Conservation (phyloP, 1,139 yeast genomes). For the Fermentozyma sake region DNA sequence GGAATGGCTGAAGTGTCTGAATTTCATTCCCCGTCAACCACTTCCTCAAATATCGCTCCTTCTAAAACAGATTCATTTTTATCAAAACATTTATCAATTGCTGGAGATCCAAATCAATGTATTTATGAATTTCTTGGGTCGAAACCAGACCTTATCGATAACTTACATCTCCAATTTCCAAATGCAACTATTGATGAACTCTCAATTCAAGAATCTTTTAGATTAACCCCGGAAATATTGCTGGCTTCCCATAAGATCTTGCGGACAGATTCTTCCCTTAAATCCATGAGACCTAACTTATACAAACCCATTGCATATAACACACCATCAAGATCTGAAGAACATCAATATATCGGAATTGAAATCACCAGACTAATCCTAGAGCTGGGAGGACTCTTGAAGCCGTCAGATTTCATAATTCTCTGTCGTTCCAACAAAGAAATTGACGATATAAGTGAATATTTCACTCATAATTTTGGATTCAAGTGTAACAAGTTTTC, state of each 20-base stretch:
- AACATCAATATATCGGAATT: slow-evolving; percentile 35
- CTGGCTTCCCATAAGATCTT: slow-evolving; percentile 29
- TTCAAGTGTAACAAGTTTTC: slow-evolving; percentile 42
- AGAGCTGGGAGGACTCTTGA: slow-evolving; percentile 42
- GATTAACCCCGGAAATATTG: slow-evolving; percentile 56
- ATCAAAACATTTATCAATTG: slow-evolving; percentile 60
- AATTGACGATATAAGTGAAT: slow-evolving; percentile 37
- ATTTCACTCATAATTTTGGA: slow-evolving; percentile 35
- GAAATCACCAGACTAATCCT: slow-evolving; percentile 44
- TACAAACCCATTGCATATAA: slow-evolving; percentile 28
- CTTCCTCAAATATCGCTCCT: too few relatives aligned
- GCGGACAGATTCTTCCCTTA: slow-evolving; percentile 6
- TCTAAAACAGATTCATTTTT: too few relatives aligned
- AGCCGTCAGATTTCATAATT: slow-evolving; percentile 51
- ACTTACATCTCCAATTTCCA: slow-evolving; percentile 22
- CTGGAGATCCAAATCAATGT: slow-evolving; percentile 74
- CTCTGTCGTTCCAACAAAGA: slow-evolving; percentile 54
- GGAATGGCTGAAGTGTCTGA: too few relatives aligned
- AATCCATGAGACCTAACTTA: slow-evolving; percentile 18
- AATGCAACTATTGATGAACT: slow-evolving; percentile 21
- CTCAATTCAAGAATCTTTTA: slow-evolving; percentile 46
- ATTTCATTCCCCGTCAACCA: too few relatives aligned
- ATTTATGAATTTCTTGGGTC: slow-evolving; percentile 66
- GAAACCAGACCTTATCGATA: slow-evolving; percentile 26
- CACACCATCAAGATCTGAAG: slow-evolving; percentile 22